Conservation (phyloP, 495 filamentous ascomycete genomes). For the Trypethelium eluteriae region DNA sequence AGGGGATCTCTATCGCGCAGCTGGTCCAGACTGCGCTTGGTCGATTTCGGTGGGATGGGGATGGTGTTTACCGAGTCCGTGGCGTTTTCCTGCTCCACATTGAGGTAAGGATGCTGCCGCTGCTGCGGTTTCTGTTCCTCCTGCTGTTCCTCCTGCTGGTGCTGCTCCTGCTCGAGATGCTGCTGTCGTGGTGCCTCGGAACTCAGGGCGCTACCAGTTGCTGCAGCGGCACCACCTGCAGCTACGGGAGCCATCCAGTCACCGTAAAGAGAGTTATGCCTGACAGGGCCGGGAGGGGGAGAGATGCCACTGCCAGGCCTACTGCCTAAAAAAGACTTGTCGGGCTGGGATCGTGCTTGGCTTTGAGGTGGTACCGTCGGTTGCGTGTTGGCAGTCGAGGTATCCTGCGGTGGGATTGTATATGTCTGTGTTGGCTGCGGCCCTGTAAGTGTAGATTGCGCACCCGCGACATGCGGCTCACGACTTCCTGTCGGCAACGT, state of each 20-base stretch:
- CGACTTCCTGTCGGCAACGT: constrained; percentile 9
- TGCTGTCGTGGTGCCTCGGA: constrained; percentile 25
- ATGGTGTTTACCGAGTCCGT: not conserved
- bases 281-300: not conserved
- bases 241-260: constrained; percentile 37
- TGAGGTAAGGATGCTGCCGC: not conserved
- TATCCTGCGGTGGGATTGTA: not conserved
- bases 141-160: constrained; percentile 7
- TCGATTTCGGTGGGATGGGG: constrained; percentile 10
- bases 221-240: constrained; percentile 31
- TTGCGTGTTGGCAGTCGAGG: not conserved
- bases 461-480: not conserved
- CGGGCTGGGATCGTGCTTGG: constrained; percentile 11
- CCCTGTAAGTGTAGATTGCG: not conserved
- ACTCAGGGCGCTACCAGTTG: constrained; percentile 10
- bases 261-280: constrained; percentile 31
- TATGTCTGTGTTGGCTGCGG: constrained; percentile 13
- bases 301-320: constrained; percentile 8
- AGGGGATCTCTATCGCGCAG: not conserved
- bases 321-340: constrained; percentile 24
- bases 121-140: not conserved
- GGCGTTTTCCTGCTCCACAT: not conserved
- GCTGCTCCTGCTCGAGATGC: constrained; percentile 17
- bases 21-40: not conserved
- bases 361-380: constrained; percentile 3